A percentile compares a stretch with the other conserved stretches of the same genome.
Conservation (phyloP, 805 yeast species). For the Priceomyces haplophilus region DNA sequence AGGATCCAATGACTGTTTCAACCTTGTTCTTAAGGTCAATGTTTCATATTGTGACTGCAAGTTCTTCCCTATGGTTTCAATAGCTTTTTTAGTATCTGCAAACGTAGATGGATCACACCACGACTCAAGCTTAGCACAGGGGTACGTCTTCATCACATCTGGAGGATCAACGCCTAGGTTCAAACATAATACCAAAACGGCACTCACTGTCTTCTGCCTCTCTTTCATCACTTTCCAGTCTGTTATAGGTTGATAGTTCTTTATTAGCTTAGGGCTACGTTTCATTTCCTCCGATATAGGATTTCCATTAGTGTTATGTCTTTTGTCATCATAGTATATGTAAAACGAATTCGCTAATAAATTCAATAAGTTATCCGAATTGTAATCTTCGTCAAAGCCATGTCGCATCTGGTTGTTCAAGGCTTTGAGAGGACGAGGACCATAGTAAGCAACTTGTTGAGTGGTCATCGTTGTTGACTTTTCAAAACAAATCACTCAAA, state of each 20-base stretch:
- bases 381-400: conserved; percentile 63
- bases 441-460: conserved; percentile 16
- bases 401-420: conserved; percentile 58
- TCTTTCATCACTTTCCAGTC: conserved; percentile 94
- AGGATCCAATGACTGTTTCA: conserved; percentile 90
- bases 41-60: conserved; percentile 88
- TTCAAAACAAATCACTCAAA: not conserved
- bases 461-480: conserved; percentile 4
- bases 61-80: conserved; percentile 85
- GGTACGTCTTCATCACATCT: conserved; percentile 87
- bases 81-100: conserved; percentile 84
- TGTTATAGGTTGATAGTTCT: conserved; percentile 63
- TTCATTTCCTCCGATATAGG: conserved; percentile 62
- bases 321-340: conserved; percentile 85
- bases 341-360: conserved; percentile 65
- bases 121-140: conserved; percentile 87
- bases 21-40: conserved; percentile 78
- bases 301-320: conserved; percentile 87
- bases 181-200: conserved; percentile 85
- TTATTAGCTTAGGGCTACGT: conserved; percentile 32
- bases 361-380: conserved; percentile 53
- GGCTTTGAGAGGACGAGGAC: conserved; percentile 42
- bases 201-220: conserved; percentile 88
- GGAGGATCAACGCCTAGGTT: conserved; percentile 98
- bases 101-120: conserved; percentile 87